These are phyloP conservation scores for Sinapis alba DNA, from an alignment of 441 rosid species.

Conservation along the genomic window DNA sequence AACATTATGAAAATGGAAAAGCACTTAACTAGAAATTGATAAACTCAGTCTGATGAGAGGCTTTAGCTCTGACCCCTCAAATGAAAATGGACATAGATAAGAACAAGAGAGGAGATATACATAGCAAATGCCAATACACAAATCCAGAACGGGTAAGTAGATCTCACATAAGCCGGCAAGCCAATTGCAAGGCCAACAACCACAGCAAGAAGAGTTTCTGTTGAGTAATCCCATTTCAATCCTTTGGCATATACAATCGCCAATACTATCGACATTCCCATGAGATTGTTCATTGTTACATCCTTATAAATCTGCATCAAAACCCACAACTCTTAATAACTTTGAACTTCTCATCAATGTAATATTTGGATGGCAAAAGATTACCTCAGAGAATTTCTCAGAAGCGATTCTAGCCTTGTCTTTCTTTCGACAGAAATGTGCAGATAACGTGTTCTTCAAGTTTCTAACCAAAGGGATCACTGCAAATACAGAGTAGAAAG, in stretches of 20 bases:
- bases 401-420: constrained; percentile 55
- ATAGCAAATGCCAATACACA: constrained; percentile 48
- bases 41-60: neutral
- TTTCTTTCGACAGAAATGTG: constrained; percentile 44
- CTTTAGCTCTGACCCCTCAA: constrained; percentile 19
- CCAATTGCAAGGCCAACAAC: constrained; percentile 58
- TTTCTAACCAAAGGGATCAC: constrained; percentile 57
- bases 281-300: constrained; percentile 64
- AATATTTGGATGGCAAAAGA: neutral
- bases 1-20: constrained; percentile 2
- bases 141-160: constrained; percentile 60
- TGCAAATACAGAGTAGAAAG: constrained; percentile 54
- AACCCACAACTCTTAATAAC: neutral
- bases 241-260: constrained; percentile 51
- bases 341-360: neutral
- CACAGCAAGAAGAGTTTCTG: constrained; percentile 54
- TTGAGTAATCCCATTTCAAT: constrained; percentile 62
- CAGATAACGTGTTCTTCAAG: constrained; percentile 49
- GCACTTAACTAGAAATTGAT: neutral
- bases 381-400: constrained; percentile 57
- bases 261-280: constrained; percentile 63
- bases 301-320: constrained; percentile 59
- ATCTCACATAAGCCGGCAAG: constrained; percentile 45
- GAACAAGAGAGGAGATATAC: constrained; percentile 61
- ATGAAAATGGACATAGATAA: constrained; percentile 52